Percentiles rank a stretch among this genome's conserved stretches.
These are phyloP conservation scores for Trametes punicea DNA, from an alignment of 768 basidiomycete species.

Conservation along the genomic window DNA sequence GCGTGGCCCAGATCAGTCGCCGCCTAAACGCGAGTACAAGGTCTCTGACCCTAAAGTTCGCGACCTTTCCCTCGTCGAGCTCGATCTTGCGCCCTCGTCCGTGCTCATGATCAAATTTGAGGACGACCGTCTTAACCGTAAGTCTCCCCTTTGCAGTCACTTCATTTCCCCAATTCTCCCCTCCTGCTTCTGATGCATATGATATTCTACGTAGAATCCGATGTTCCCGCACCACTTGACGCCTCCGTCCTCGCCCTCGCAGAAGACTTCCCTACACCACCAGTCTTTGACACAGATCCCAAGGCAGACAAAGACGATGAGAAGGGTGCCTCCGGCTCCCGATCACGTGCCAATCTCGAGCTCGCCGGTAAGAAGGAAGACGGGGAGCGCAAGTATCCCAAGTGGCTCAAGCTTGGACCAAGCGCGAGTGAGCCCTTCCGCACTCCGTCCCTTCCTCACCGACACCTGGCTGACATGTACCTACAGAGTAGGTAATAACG, in stretches of 20 bases:
- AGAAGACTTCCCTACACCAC: slow-evolving; percentile 64
- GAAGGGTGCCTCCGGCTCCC: slow-evolving; percentile 1
- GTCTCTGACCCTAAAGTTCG: slow-evolving; percentile 74
- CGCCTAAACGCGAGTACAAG: slow-evolving; percentile 79
- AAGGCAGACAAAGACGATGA: neutral
- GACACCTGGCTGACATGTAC: neutral
- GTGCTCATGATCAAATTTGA: slow-evolving; percentile 74
- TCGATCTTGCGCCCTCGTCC: slow-evolving; percentile 78
- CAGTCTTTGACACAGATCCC: slow-evolving; percentile 31
- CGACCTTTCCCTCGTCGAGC: slow-evolving; percentile 61
- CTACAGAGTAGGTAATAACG: neutral
- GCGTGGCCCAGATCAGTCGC: slow-evolving; percentile 68
- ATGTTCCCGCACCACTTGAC: slow-evolving; percentile 62
- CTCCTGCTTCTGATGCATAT: neutral
- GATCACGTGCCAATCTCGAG: slow-evolving; percentile 6
- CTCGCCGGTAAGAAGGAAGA: slow-evolving; percentile 8
- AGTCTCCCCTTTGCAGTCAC: no score
- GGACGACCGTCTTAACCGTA: slow-evolving; percentile 69
- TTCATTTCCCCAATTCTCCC: neutral
- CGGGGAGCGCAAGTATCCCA: slow-evolving; percentile 61
- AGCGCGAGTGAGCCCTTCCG: slow-evolving; percentile 47
- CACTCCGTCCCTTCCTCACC: neutral
- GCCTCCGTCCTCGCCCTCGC: slow-evolving; percentile 54
- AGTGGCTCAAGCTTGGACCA: slow-evolving; percentile 71
- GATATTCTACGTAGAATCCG: slow-evolving; percentile 39